Percentiles rank a stretch among this genome's conserved stretches.
Conservation (phyloP, 1,284 basidiomycete genomes). For the Apiotrichum mycotoxinovorans region DNA sequence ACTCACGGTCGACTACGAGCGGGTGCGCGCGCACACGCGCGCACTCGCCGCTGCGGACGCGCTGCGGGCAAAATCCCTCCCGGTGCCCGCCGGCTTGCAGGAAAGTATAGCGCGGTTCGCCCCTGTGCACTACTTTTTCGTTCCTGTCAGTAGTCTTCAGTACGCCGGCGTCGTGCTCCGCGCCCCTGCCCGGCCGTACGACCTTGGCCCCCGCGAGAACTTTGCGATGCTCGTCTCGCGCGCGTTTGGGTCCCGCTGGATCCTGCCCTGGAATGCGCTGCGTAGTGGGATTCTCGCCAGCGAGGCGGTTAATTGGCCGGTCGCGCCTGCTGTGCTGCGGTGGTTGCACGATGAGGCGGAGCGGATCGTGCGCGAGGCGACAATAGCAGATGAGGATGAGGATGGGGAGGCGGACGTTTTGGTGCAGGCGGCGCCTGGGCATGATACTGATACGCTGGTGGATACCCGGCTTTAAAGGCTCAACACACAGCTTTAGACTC, state of each 20-base stretch:
- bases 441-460: too few relatives aligned
- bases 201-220: slow-evolving; percentile 28
- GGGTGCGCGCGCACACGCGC: slow-evolving; percentile 22
- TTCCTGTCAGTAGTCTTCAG: slow-evolving; percentile 21
- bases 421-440: neutral
- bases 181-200: slow-evolving; percentile 25
- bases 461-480: too few relatives aligned
- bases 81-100: slow-evolving; percentile 7
- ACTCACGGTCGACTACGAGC: slow-evolving; percentile 37
- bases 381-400: too few relatives aligned
- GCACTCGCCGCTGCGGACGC: neutral
- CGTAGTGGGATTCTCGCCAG: slow-evolving; percentile 16
- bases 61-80: neutral
- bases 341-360: neutral
- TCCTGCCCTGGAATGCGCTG: slow-evolving; percentile 34
- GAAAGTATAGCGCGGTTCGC: slow-evolving; percentile 15
- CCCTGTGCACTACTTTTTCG: slow-evolving; percentile 29
- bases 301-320: slow-evolving; percentile 31
- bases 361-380: neutral
- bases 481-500: too few relatives aligned
- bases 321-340: slow-evolving; percentile 6
- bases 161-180: slow-evolving; percentile 23
- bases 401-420: neutral
- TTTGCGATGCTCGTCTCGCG: slow-evolving; percentile 29
- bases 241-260: slow-evolving; percentile 20